Conservation (phyloP, 257 asterid species). For the Solanum medicagineum region DNA sequence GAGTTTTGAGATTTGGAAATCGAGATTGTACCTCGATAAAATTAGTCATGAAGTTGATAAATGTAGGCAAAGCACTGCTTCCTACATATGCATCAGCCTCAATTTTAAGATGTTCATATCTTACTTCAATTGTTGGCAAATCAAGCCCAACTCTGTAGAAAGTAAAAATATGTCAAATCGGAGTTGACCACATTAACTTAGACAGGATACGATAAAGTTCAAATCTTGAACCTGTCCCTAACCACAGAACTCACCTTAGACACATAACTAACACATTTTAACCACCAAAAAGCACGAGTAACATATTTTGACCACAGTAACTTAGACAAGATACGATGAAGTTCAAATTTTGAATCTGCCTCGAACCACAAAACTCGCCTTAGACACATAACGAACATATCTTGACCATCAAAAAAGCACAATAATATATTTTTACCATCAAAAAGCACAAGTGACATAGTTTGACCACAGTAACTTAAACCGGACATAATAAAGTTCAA, state of each 20-base stretch:
- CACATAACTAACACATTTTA: too few species aligned
- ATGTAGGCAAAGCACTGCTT: constrained; percentile 6
- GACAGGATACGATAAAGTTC: background rate
- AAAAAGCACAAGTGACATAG: background rate
- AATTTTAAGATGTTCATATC: constrained; percentile 3
- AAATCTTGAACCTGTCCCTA: background rate
- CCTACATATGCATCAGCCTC: constrained; percentile 11
- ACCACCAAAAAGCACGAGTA: background rate
- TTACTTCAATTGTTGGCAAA: constrained; percentile 12
- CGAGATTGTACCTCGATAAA: background rate
- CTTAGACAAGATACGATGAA: too few species aligned
- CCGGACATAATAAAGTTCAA: background rate
- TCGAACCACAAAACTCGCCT: background rate
- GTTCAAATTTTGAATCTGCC: too few species aligned
- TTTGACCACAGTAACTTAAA: background rate
- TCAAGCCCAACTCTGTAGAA: constrained; percentile 9
- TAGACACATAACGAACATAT: too few species aligned
- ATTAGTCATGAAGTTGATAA: background rate
- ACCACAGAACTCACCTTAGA: too few species aligned
- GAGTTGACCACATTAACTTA: background rate
- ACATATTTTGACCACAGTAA: background rate
- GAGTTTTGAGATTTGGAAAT: background rate
- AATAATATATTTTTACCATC: too few species aligned
- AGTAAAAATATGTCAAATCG: background rate
- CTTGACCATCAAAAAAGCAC: too few species aligned